Conservation (phyloP, 2,329 filamentous ascomycete species). For the Alternaria infectoria region DNA sequence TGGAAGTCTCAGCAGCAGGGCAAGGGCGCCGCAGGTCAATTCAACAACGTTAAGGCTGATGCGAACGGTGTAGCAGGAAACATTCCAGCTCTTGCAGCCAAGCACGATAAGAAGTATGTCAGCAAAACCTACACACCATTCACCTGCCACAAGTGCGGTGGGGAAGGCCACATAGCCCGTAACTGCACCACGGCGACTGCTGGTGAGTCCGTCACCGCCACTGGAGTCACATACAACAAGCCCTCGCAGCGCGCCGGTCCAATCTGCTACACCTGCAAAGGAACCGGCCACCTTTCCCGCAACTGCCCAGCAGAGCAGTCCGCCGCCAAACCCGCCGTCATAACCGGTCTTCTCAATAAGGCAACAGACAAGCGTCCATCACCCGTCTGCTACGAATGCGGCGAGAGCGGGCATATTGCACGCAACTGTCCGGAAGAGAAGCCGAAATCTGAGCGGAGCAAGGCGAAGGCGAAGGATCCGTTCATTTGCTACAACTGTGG, state of each 20-base stretch:
- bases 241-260: background rate
- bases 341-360: background rate
- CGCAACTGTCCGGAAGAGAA: constrained; percentile 5
- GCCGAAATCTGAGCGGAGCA: background rate
- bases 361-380: background rate
- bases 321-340: background rate
- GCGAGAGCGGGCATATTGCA: constrained; percentile 2
- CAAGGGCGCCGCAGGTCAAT: background rate
- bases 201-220: background rate
- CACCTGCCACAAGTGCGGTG: background rate
- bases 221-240: background rate
- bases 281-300: background rate
- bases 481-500: constrained; percentile 21
- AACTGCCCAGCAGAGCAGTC: background rate
- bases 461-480: background rate
- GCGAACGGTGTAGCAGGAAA: background rate
- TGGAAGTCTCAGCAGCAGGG: background rate
- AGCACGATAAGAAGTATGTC: background rate
- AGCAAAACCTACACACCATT: background rate
- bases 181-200: background rate
- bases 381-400: constrained; percentile 8
- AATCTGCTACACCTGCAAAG: background rate
- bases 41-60: background rate
- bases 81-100: background rate
- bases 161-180: background rate